A percentile compares a stretch with the other conserved stretches of the same genome.
Conservation (phyloP, 2,329 filamentous ascomycete species). For the Penicillium oxalicum region DNA sequence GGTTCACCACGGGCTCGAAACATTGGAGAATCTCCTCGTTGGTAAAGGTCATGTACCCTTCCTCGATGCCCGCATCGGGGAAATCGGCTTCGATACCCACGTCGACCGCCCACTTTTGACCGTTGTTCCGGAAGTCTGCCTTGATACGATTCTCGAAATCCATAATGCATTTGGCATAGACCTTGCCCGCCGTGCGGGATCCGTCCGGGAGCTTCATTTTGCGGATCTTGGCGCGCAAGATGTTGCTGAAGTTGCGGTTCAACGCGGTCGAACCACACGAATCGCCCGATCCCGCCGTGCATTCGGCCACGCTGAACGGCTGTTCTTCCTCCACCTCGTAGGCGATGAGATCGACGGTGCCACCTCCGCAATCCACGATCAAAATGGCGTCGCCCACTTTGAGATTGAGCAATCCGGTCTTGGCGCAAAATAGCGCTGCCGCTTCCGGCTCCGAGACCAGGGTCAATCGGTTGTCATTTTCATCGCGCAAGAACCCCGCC, state of each 20-base stretch:
- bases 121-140: constrained; percentile 98
- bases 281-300: constrained; percentile 93
- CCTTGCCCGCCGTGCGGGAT: constrained; percentile 93
- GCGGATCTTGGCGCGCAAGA: constrained; percentile 90
- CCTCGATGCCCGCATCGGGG: constrained; percentile 94
- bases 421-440: constrained; percentile 94
- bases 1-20: constrained; percentile 96
- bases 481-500: constrained; percentile 90
- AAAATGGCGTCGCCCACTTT: constrained; percentile 98
- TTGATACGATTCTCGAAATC: constrained; percentile 99
- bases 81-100: constrained; percentile 98
- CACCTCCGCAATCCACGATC: constrained; percentile 96
- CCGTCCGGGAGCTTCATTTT: constrained; percentile 99
- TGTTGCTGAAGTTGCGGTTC: constrained; percentile 98
- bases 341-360: constrained; percentile 96
- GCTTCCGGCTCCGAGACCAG: constrained; percentile 95
- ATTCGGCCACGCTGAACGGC: constrained; percentile 94
- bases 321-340: constrained; percentile 98
- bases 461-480: constrained; percentile 94
- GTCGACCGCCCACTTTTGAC: constrained; percentile 98
- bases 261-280: constrained; percentile 97
- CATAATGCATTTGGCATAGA: constrained; percentile 99
- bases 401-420: constrained; percentile 89
- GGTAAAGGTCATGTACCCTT: constrained; percentile 99
- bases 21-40: constrained; percentile 99